These are phyloP conservation scores for Pontederia paniculata DNA, from an alignment of 176 grass and related monocot species.

Conservation along the genomic window DNA sequence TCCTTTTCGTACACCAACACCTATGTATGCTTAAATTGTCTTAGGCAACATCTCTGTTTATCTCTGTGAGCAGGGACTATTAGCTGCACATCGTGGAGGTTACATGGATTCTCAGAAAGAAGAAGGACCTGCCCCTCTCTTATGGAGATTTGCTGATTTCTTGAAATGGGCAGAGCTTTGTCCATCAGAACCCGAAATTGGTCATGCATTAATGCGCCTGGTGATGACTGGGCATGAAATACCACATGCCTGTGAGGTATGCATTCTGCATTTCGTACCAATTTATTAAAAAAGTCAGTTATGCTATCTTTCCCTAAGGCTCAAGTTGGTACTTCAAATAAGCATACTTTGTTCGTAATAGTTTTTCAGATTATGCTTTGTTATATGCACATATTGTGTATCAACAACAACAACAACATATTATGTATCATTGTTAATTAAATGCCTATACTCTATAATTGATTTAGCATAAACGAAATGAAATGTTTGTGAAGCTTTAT, in stretches of 20 bases:
- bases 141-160: slow-evolving; percentile 94
- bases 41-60: slow-evolving; percentile 2
- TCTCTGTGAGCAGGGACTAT: slow-evolving; percentile 52
- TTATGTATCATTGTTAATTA: too few species aligned
- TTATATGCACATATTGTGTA: too few species aligned
- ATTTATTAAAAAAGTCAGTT: background rate
- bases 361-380: too few species aligned
- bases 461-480: too few species aligned
- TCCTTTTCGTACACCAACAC: background rate
- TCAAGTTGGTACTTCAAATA: too few species aligned
- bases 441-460: too few species aligned
- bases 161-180: slow-evolving; percentile 90
- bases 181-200: slow-evolving; percentile 82
- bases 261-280: background rate
- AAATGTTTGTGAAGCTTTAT: too few species aligned
- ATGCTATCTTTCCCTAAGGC: background rate
- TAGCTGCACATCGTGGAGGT: slow-evolving; percentile 76
- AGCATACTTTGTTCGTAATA: too few species aligned
- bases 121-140: slow-evolving; percentile 71
- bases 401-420: too few species aligned
- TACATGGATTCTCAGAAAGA: slow-evolving; percentile 86
- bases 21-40: slow-evolving; percentile 13
- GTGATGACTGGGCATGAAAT: slow-evolving; percentile 99
- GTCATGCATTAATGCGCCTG: slow-evolving; percentile 91
- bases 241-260: slow-evolving; percentile 92